Evolutionary conservation across 768 basidiomycete genomes (phyloP), one percentile per base, ranked within the genome.

Genomic region (Chalciporus chontae): DNA sequence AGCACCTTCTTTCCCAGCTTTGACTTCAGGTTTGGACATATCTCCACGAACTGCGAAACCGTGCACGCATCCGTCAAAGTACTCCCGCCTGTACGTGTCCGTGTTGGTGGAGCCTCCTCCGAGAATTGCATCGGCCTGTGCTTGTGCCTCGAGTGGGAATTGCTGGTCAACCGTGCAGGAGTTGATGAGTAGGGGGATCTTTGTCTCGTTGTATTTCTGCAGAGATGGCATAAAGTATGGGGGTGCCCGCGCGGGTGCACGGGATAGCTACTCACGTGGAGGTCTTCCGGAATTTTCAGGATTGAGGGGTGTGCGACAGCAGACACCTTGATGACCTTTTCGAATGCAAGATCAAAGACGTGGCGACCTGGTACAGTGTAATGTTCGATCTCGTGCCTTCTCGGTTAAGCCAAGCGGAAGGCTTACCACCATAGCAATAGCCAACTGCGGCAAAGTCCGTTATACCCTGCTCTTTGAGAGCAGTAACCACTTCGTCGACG

Each of bases 251-350:
- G 17, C 37, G 40, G 36, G 7, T 24, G 24, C 26, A 62, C 23
- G 13, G 47, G 31, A 15, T 17, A 2, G 27, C 7, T 5, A 47
- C 51, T 38, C 48, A 79, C 81, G 71, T 86, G 75, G 36, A 87
- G 70, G 66, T 87, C 87, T 0, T 63, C 71, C 14, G 84, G 82
- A 31, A 77, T 51, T 34, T 78, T 47, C 43, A 87, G 72, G n/a
- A 80, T 70, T 0, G 85, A 84, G 11, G 85, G 85, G 67, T 88
- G 85, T 0, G 78, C 64, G 45, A 75, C 72, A 6, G 73, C 78
- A 11, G 71, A 69, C 26, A 69, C 83, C 43, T 75, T 64, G 62
- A 80, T 71, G 41, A 72, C 52, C 52, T 75, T 73, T 2, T 81
- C 78, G 57, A 83, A 78, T 3, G 81, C 81, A 45, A 85, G 74